These are phyloP conservation scores for Hypoxylon perforatum DNA, from an alignment of 495 filamentous ascomycete genomes.

Conservation along the genomic window DNA sequence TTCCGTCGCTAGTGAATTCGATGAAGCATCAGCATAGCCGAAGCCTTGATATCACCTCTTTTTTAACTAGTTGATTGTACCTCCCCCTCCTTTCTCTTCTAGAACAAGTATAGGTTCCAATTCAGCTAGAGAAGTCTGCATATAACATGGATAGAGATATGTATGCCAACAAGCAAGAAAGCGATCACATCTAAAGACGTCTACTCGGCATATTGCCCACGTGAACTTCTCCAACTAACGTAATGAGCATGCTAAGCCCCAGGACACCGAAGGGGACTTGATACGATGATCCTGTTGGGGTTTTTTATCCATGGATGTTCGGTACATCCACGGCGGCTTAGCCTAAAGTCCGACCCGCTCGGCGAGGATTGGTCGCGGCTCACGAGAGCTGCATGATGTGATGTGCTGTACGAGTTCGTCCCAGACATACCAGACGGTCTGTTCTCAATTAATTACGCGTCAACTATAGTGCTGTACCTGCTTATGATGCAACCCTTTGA, in stretches of 20 bases:
- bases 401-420: neutral
- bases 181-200: neutral
- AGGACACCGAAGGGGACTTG: neutral
- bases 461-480: slow-evolving; percentile 21
- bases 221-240: slow-evolving; percentile 21
- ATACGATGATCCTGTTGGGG: slow-evolving; percentile 10
- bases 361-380: slow-evolving; percentile 7
- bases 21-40: slow-evolving; percentile 8
- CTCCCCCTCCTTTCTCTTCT: neutral
- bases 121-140: slow-evolving; percentile 9
- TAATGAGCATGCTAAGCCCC: slow-evolving; percentile 3
- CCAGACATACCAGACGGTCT: neutral
- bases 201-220: slow-evolving; percentile 10
- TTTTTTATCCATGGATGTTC: slow-evolving; percentile 10
- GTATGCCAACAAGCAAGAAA: neutral
- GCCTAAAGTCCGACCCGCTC: slow-evolving; percentile 9
- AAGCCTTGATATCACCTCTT: neutral
- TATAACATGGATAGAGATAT: slow-evolving; percentile 10
- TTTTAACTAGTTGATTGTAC: neutral
- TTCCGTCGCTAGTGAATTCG: neutral
- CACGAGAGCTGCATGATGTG: slow-evolving; percentile 8
- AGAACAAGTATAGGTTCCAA: slow-evolving; percentile 8
- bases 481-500: slow-evolving; percentile 32
- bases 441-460: slow-evolving; percentile 21
- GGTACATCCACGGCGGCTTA: slow-evolving; percentile 11